These are phyloP conservation scores for Penicillium sp. DNA, from an alignment of 2,329 filamentous ascomycete species.

Conservation along the genomic window DNA sequence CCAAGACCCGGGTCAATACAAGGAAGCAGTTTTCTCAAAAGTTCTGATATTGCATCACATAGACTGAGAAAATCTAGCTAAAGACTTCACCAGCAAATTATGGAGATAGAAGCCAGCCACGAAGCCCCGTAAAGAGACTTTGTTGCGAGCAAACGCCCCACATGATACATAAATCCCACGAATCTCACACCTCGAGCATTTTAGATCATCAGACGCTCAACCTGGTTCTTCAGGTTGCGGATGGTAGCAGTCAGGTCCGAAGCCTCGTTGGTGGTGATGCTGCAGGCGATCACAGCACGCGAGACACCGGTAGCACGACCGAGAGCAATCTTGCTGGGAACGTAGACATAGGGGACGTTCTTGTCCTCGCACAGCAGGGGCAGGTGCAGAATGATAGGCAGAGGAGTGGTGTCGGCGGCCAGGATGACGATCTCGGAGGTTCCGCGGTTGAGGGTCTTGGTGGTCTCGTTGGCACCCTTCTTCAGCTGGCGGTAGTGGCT, in stretches of 20 bases:
- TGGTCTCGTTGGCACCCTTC: conserved; percentile 81
- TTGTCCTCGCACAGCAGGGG: conserved; percentile 79
- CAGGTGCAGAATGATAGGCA: conserved; percentile 83
- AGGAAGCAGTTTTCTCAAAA: conserved; percentile 3
- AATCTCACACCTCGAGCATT: conserved; percentile 2
- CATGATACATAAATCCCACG: conserved; percentile 8
- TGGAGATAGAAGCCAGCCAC: background rate
- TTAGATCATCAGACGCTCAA: conserved; percentile 93
- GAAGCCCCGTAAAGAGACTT: background rate
- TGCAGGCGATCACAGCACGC: conserved; percentile 78
- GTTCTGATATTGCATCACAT: conserved; percentile 8
- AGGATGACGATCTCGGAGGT: conserved; percentile 85
- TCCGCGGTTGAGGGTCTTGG: conserved; percentile 87
- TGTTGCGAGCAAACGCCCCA: background rate
- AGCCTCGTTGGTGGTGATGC: conserved; percentile 88
- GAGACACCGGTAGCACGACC: conserved; percentile 86
- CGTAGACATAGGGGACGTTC: conserved; percentile 68
- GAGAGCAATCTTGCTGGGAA: conserved; percentile 75
- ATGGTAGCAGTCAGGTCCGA: conserved; percentile 86
- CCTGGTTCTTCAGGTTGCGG: conserved; percentile 83
- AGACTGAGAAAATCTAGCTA: conserved; percentile 14
- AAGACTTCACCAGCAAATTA: conserved; percentile 15
- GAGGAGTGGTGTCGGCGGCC: conserved; percentile 78
- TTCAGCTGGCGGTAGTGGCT: conserved; percentile 65
- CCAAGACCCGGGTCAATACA: background rate